Evolutionary conservation across 2,329 filamentous ascomycete species (phyloP), one percentile per base, ranked within the genome.

Genomic region (Beauveria sp.): DNA sequence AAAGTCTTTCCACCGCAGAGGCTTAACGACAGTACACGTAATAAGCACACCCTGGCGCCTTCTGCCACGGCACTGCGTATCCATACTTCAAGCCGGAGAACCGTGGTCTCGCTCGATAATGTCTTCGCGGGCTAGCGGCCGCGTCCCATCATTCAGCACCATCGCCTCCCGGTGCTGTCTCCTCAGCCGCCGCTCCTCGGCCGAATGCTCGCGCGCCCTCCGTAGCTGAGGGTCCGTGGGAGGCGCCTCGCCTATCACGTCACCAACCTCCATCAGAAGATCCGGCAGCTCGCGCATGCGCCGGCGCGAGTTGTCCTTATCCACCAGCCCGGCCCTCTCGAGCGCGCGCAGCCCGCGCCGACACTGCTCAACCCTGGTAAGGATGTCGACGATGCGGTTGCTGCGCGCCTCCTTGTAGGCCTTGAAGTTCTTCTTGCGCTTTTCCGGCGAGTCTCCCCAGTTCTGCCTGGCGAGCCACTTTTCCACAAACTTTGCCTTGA

Each of bases 111-210:
- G 77, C 72, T 95, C 87, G 58, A 93, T 90, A 42, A 96, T 96
- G 70, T 96, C 90, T 50, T 85, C 85, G 65, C 86, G 83, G 4
- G 83, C 86, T 50, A 96, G 73, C 1, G 90, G 88, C 38, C 87
- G 81, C 24, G 85, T 90, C n/a, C 90, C 90, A 69, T 96, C 91
- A 68, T 92, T 93, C 61, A 96, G 78, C 22, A 97, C 92, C 84
- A 97, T 93, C 5, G 91, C 92, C 76, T 96, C 91, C 66, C 92
- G 82, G 69, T 93, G 83, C 55, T 90, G 82, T 65, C 92, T 82
- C 63, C 91, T 80, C 63, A 93, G 78, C 58, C 88, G 83, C 68
- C 90, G 86, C 71, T 93, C 90, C 70, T 86, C 86, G 7, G 75
- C 78, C 63, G 79, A 85, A 70, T 85, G 82, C 62, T 84, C 82